phyloP scores from a whole-genome alignment of 2,329 filamentous ascomycete genomes.

The Metarhizium humberi region DNA sequence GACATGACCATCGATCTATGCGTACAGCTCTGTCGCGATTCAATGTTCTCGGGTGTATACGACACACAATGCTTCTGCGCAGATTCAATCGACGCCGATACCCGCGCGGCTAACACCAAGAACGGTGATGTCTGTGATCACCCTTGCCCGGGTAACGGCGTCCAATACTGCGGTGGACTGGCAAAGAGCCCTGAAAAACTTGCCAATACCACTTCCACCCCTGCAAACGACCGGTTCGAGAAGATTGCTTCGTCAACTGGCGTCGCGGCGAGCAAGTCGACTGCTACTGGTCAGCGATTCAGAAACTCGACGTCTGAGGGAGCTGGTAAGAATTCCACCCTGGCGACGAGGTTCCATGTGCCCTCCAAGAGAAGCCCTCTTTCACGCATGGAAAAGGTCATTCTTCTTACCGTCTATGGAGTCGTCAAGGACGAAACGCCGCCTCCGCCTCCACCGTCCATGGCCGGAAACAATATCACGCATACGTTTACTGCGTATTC shows the following conservation, averaged over 20 bases:
- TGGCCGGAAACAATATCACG: constrained; percentile 14
- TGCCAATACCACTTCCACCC: constrained; percentile 2
- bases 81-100: constrained; percentile 27
- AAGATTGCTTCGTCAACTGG: neutral
- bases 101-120: constrained; percentile 18
- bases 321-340: neutral
- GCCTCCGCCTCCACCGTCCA: constrained; percentile 24
- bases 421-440: constrained; percentile 18
- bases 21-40: constrained; percentile 24
- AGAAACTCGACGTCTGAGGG: neutral
- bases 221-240: neutral
- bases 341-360: neutral
- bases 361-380: neutral
- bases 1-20: constrained; percentile 33
- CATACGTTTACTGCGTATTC: neutral
- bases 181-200: constrained; percentile 3
- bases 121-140: constrained; percentile 20
- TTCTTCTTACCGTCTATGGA: constrained; percentile 36
- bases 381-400: constrained; percentile 6
- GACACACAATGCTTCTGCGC: constrained; percentile 37
- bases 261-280: neutral
- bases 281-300: neutral
- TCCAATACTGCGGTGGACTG: constrained; percentile 33
- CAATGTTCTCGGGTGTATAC: constrained; percentile 30
- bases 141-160: constrained; percentile 31